Evolutionary conservation across 2,329 filamentous ascomycete genomes (phyloP), one percentile per base, ranked within the genome.

Genomic region (Davidsoniella eucalypti): DNA sequence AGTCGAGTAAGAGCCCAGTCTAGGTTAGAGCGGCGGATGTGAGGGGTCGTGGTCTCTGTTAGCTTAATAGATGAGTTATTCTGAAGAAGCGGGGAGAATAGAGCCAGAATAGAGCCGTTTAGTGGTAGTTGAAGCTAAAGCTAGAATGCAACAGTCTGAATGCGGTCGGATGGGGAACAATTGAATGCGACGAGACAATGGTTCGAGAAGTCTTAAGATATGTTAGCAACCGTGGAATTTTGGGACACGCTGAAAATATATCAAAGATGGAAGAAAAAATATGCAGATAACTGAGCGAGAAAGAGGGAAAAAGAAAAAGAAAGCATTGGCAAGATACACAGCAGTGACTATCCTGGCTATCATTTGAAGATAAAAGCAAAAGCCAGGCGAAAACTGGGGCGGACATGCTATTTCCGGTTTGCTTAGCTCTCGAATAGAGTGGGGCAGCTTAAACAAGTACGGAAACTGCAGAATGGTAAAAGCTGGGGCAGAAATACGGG

Each of bases 191-290:
- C 29, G 29, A 33, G 29, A 12, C 29, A 12, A 33, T 33, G 29
- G 12, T 33, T 33, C 6, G 29, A 33, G 6, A 33, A 33, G 17
- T 18, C 40, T 43, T 43, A 21, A 18, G 12, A 43, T 9, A 21
- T 44, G 29, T 33, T 33, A 33, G 29, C 6, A 43, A 25, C 23
- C 18, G 23, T 18, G 5, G 10, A 43, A 25, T 18, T 18, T 43
- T 21, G 18, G 12, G 40, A 21, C 12, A 43, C 18, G 23, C 17
- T 4, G 29, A 12, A 10, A 12, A 33, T 4, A 33, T 33, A 33
- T 9, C 29, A 33, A 33, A 33, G 51, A 51, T 36, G 50, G 45
- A 50, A 47, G 38, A 26, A 41, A 37, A 41, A 38, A 43, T 33
- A 39, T 44, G 17, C 8, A 25, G 18, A 26, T 23, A 2, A 5